These are phyloP conservation scores for Kondoa subrosea DNA, from an alignment of 768 basidiomycete species.

Conservation along the genomic window DNA sequence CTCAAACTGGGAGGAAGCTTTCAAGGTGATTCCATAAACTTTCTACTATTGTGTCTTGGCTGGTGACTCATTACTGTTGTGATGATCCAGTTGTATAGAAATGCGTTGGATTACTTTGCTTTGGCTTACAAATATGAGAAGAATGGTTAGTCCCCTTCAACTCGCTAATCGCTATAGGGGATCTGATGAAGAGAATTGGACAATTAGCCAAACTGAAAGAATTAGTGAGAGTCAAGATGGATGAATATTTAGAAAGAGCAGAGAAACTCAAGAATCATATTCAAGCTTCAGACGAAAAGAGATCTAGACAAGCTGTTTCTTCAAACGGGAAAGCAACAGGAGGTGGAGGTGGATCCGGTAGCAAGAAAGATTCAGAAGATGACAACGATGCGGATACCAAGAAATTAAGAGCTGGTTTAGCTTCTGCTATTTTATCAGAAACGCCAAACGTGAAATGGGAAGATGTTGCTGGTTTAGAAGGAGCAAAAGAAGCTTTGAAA, in stretches of 20 bases:
- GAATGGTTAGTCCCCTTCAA: neutral
- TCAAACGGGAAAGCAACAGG: conserved; percentile 39
- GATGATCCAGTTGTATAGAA: conserved; percentile 51
- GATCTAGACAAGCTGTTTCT: conserved; percentile 40
- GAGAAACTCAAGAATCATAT: conserved; percentile 82
- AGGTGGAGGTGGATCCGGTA: conserved; percentile 29
- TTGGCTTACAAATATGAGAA: conserved; percentile 74
- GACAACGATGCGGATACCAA: conserved; percentile 82
- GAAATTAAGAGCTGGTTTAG: conserved; percentile 81
- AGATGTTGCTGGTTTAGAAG: conserved; percentile 90
- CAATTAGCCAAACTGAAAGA: conserved; percentile 74
- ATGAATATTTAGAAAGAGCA: conserved; percentile 77
- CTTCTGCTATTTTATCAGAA: conserved; percentile 74
- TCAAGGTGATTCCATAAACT: conserved; percentile 39
- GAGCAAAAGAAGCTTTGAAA: conserved; percentile 85
- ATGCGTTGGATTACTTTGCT: conserved; percentile 95
- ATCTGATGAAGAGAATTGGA: conserved; percentile 71
- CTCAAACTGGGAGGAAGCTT: conserved; percentile 83
- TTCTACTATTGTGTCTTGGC: neutral
- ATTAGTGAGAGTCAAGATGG: conserved; percentile 71
- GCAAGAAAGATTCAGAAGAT: conserved; percentile 33
- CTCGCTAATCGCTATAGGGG: neutral
- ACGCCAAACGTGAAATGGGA: conserved; percentile 96
- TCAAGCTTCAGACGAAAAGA: conserved; percentile 47
- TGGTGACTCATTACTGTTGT: neutral